Conservation (phyloP, 2,329 filamentous ascomycete genomes). For the Aspergillus brunneoviolaceus region DNA sequence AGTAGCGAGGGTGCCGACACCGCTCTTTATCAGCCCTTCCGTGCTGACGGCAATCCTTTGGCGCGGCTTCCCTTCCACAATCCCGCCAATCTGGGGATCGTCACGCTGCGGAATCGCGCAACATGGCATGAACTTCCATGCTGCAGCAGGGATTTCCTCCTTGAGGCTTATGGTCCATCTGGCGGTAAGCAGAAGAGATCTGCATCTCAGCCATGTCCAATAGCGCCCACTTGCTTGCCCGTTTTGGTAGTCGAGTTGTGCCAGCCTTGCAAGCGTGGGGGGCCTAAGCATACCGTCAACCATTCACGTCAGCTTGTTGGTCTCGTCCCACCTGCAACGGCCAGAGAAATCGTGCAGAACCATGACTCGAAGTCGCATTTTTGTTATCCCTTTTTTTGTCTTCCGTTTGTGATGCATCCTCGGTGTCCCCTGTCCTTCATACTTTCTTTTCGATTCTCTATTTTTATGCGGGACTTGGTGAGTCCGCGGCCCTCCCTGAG, state of each 20-base stretch:
- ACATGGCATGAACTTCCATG: constrained; percentile 3
- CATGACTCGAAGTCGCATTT: not conserved
- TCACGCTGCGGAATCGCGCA: not conserved
- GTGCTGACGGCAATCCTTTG: constrained; percentile 6
- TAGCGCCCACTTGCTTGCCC: not conserved
- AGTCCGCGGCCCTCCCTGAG: constrained; percentile 1
- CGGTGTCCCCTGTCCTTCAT: not conserved
- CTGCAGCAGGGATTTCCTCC: constrained; percentile 3
- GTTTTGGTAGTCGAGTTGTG: not conserved
- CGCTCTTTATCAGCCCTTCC: constrained; percentile 14
- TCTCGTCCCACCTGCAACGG: constrained; percentile 1
- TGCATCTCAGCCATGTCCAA: constrained; percentile 10
- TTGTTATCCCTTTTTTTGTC: not conserved
- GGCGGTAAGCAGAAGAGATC: constrained; percentile 12
- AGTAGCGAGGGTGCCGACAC: constrained; percentile 10
- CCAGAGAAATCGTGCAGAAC: not conserved
- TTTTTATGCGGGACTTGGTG: not conserved
- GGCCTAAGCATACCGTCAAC: constrained; percentile 3
- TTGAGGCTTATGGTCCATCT: not conserved
- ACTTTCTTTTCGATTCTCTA: not conserved
- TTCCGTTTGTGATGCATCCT: not conserved
- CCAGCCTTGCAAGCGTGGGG: constrained; percentile 2
- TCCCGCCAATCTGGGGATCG: constrained; percentile 4
- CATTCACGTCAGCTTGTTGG: not conserved
- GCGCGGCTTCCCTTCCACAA: not conserved